These are phyloP conservation scores for Mrakia hoshinonis DNA, from an alignment of 768 basidiomycete genomes.

Conservation along the genomic window DNA sequence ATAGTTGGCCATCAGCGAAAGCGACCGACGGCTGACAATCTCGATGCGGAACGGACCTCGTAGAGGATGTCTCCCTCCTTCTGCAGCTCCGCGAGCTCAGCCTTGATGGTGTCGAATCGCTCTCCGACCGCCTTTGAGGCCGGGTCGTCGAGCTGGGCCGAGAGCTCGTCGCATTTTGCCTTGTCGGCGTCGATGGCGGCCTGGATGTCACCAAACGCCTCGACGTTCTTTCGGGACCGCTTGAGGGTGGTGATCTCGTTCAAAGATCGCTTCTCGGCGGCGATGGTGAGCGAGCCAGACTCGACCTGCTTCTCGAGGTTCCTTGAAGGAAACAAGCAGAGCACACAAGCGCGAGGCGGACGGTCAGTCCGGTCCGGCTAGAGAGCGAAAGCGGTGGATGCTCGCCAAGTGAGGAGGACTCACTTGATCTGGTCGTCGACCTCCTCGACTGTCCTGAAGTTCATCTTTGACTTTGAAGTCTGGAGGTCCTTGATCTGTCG, in stretches of 20 bases:
- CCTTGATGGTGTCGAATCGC: slow-evolving; percentile 69
- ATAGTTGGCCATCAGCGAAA: background rate
- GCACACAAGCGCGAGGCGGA: background rate
- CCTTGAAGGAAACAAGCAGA: slow-evolving; percentile 43
- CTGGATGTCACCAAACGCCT: slow-evolving; percentile 70
- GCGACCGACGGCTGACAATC: background rate
- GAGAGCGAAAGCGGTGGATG: background rate
- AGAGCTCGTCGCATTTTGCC: slow-evolving; percentile 62
- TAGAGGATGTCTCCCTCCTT: slow-evolving; percentile 77
- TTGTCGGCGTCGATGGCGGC: slow-evolving; percentile 73
- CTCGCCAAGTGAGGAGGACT: slow-evolving; percentile 32
- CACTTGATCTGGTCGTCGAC: slow-evolving; percentile 81
- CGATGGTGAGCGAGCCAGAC: slow-evolving; percentile 80
- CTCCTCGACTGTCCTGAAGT: slow-evolving; percentile 73
- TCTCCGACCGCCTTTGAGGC: slow-evolving; percentile 71
- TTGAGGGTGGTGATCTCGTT: slow-evolving; percentile 69
- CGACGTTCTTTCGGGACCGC: slow-evolving; percentile 64
- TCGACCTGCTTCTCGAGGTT: slow-evolving; percentile 83
- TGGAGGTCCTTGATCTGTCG: slow-evolving; percentile 76
- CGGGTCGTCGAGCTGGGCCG: slow-evolving; percentile 80
- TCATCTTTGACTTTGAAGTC: slow-evolving; percentile 62
- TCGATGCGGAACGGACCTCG: slow-evolving; percentile 45
- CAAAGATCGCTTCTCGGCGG: slow-evolving; percentile 91
- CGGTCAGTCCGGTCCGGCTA: background rate
- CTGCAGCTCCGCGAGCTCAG: slow-evolving; percentile 76